phyloP scores from a whole-genome alignment of 176 grass and related monocot genomes.

The Avena insularis region DNA sequence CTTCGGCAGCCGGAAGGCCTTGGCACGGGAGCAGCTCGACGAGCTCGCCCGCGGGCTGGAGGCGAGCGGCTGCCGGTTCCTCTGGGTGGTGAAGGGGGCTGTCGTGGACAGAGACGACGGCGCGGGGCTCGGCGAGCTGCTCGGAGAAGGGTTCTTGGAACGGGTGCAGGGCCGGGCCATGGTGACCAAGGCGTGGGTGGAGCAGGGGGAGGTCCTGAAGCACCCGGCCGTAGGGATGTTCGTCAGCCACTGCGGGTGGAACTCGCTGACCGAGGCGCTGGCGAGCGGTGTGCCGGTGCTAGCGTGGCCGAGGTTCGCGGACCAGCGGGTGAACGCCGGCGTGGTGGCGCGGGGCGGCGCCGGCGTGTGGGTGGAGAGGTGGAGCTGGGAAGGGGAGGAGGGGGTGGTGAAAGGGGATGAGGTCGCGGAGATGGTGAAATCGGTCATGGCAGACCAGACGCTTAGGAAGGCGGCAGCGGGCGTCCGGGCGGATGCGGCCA shows the following conservation, averaged over 20 bases:
- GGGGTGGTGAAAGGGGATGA: slow-evolving; percentile 39
- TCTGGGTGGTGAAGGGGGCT: slow-evolving; percentile 75
- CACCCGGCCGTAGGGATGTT: slow-evolving; percentile 63
- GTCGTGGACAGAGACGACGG: slow-evolving; percentile 60
- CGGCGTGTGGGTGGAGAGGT: slow-evolving; percentile 53
- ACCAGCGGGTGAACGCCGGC: slow-evolving; percentile 73
- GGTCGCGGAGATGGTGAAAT: slow-evolving; percentile 42
- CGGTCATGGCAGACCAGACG: slow-evolving; percentile 25
- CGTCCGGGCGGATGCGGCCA: slow-evolving; percentile 20
- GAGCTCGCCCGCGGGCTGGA: slow-evolving; percentile 65
- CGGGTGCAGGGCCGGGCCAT: slow-evolving; percentile 51
- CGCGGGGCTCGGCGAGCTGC: slow-evolving; percentile 35
- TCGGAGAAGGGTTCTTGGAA: slow-evolving; percentile 48
- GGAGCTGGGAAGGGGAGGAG: slow-evolving; percentile 75
- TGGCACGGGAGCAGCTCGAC: background rate
- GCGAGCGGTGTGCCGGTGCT: slow-evolving; percentile 56
- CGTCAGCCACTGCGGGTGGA: slow-evolving; percentile 83
- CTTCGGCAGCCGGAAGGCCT: slow-evolving; percentile 74
- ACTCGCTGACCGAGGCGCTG: slow-evolving; percentile 70
- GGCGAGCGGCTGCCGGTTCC: slow-evolving; percentile 55
- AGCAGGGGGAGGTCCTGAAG: slow-evolving; percentile 63
- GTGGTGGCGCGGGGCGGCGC: slow-evolving; percentile 42
- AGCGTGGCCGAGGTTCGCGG: slow-evolving; percentile 64
- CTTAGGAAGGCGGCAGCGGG: background rate
- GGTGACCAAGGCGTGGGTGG: slow-evolving; percentile 73